Evolutionary conservation across 352 stramenopile species (phyloP), one percentile per base, ranked within the genome.

Genomic region (Phytophthora sansomeana): DNA sequence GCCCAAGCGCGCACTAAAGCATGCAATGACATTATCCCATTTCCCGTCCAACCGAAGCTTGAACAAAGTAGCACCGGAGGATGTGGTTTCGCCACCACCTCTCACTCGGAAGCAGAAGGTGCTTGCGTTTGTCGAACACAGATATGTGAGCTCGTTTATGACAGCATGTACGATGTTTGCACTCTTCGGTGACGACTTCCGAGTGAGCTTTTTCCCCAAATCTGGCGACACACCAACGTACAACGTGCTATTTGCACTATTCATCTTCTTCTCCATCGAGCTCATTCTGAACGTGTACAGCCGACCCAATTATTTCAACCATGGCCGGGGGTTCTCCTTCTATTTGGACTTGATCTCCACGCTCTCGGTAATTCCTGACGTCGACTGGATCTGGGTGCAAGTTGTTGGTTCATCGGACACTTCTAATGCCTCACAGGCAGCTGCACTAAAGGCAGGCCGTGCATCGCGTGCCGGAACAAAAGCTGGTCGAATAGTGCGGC

Each of bases 321-420:
- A 61, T 32, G 86, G 87, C 1, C 58, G 75, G 10, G 81, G 84
- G 2, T 96, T 96, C 55, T 89, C 81, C 3, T 98, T 99, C 67
- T 98, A 96, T 75, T 70, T 99, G 49, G 96, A 99, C 69, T 67
- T 98, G 30, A 85, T 99, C 32, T 97, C 96, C 32, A 98, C 93
- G 14, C 48, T 98, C 16, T 98, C 93, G 6, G 84, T 99, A 28
- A 85, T 97, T n/a, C 84, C 93, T 1, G 95, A 98, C 51, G 78
- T 97, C 24, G 83, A 87, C 7, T 95, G 87, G 85, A 88, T 97
- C 33, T 95, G 88, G 82, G 73, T 72, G 0, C 63, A 87, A 16
- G 71, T 96, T 26, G 72, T 91, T 3, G 74, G 73, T 3, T 67
- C 72, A 3, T 58, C 54, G 0, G 66, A 63, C 5, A 72, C 74